Conservation (phyloP, 2,329 filamentous ascomycete species). For the Beauveria brongniartii region DNA sequence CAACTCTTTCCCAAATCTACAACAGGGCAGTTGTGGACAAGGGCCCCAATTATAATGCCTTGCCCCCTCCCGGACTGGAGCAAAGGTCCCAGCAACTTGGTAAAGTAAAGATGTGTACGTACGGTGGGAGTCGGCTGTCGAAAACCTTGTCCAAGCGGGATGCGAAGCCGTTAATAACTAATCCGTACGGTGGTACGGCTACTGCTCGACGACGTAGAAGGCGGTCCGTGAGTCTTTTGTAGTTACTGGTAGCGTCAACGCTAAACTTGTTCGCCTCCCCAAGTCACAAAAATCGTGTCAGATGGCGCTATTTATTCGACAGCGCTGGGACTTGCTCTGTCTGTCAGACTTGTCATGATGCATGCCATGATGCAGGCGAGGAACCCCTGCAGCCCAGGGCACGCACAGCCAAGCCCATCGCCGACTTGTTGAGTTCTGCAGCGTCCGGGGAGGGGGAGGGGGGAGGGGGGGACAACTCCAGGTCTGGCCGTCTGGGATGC, state of each 20-base stretch:
- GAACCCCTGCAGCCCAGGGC: neutral
- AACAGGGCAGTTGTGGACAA: no score
- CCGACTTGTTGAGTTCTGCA: neutral
- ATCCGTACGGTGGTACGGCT: no score
- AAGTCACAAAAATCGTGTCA: constrained; percentile 5
- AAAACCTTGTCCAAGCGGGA: neutral
- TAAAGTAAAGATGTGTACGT: no score
- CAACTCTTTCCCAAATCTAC: no score
- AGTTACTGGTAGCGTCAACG: neutral
- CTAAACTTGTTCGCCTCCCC: neutral
- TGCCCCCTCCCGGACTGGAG: no score
- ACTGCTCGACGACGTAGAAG: neutral
- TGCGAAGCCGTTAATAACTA: no score
- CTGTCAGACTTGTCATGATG: neutral
- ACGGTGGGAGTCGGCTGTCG: neutral
- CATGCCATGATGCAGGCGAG: neutral
- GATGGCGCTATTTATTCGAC: constrained; percentile 10
- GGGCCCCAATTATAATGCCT: no score
- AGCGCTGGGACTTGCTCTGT: neutral
- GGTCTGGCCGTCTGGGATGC: no score
- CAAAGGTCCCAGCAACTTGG: no score
- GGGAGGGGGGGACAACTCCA: neutral
- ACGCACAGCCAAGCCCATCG: neutral
- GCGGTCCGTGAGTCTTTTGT: constrained; percentile 8
- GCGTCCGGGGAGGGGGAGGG: neutral